Conservation (phyloP, 208 protist genomes). For the Trypanosoma avium region DNA sequence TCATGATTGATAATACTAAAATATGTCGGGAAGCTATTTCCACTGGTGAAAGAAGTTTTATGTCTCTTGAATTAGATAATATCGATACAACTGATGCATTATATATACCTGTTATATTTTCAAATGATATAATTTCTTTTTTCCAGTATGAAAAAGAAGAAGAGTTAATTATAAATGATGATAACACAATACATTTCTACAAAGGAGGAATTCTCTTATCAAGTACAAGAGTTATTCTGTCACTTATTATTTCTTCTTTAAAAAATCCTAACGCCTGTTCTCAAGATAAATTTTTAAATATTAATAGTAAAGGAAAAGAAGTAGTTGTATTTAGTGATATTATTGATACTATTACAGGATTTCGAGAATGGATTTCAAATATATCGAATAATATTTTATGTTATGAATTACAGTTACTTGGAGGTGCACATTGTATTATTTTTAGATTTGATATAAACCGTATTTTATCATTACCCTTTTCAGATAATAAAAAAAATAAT, state of each 20-base stretch:
- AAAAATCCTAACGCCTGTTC: not conserved
- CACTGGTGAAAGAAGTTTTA: not conserved
- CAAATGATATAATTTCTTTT: not conserved
- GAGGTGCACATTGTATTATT: not conserved
- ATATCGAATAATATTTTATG: not conserved
- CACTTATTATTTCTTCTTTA: not conserved
- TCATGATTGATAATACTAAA: too few species aligned
- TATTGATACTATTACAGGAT: not conserved
- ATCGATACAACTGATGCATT: not conserved
- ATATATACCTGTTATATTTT: not conserved
- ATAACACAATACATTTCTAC: not conserved
- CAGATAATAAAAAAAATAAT: not conserved
- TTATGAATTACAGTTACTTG: not conserved
- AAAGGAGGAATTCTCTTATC: slow-evolving; percentile 1
- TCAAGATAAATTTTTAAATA: not conserved
- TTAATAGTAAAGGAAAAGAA: not conserved
- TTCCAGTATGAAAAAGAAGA: not conserved
- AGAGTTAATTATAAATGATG: not conserved
- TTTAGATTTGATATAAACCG: not conserved
- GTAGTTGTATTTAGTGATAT: not conserved
- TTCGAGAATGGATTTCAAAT: not conserved
- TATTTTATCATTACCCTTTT: not conserved
- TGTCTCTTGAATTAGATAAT: not conserved
- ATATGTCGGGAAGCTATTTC: not conserved
- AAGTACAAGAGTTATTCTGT: not conserved